Conservation (phyloP, 2,329 filamentous ascomycete species). For the Cryphonectria japonica region DNA sequence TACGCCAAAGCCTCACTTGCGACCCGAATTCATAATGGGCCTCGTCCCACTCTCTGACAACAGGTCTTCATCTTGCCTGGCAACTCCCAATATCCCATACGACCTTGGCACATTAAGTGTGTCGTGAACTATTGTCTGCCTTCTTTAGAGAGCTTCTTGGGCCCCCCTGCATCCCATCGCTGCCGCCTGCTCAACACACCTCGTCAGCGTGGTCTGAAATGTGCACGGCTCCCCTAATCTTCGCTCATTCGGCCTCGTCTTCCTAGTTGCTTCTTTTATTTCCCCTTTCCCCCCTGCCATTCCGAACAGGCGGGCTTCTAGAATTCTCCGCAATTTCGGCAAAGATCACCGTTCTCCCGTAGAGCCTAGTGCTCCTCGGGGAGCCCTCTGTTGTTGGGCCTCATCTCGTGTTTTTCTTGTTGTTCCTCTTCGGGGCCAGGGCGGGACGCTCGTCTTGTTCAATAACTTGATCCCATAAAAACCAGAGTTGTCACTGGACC, state of each 20-base stretch:
- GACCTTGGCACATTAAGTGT: slow-evolving; percentile 15
- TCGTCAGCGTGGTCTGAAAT: slow-evolving; percentile 17
- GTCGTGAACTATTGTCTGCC: slow-evolving; percentile 19
- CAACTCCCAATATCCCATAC: slow-evolving; percentile 7
- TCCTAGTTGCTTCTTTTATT: slow-evolving; percentile 7
- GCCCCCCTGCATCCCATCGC: background rate
- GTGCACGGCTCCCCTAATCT: slow-evolving; percentile 23
- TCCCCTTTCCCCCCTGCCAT: slow-evolving; percentile 5
- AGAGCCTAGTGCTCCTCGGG: slow-evolving; percentile 24
- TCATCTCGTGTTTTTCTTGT: background rate
- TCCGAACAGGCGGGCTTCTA: slow-evolving; percentile 12
- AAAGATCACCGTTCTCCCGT: slow-evolving; percentile 3
- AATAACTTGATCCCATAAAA: slow-evolving; percentile 4
- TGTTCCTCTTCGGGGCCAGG: background rate
- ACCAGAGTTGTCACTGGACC: background rate
- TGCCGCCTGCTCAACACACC: slow-evolving; percentile 14
- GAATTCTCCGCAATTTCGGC: slow-evolving; percentile 16
- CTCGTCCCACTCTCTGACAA: slow-evolving; percentile 16
- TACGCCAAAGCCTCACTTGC: slow-evolving; percentile 18
- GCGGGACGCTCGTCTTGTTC: background rate
- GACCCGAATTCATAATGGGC: slow-evolving; percentile 23
- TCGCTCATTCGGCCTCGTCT: slow-evolving; percentile 22
- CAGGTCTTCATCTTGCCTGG: slow-evolving; percentile 9
- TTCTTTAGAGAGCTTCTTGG: background rate
- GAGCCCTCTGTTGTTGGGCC: slow-evolving; percentile 12